These are phyloP conservation scores for Acacia acuminata DNA, from an alignment of 306 rosid genomes.

Conservation along the genomic window DNA sequence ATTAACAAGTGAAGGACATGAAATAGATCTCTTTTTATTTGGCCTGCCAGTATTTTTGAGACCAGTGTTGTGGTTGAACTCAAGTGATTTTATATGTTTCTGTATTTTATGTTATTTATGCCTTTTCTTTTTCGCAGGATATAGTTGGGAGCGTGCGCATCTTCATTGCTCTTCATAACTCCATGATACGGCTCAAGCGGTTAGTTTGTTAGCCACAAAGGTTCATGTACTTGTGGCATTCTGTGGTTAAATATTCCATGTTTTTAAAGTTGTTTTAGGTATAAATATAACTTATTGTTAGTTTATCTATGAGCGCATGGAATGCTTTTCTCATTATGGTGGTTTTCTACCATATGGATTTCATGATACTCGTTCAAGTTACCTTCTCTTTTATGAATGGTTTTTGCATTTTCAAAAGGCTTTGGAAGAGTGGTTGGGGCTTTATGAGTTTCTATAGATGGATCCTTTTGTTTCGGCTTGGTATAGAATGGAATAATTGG, in stretches of 20 bases:
- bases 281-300: not conserved
- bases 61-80: conserved; percentile 14
- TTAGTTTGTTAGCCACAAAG: conserved; percentile 8
- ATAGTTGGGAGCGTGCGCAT: conserved; percentile 66
- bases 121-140: conserved; percentile 55
- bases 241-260: conserved; percentile 21
- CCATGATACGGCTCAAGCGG: conserved; percentile 89
- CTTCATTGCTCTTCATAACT: conserved; percentile 81
- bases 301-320: not conserved
- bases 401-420: not conserved
- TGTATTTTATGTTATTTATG: conserved; percentile 21
- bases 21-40: conserved; percentile 16
- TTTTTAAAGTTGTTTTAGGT: not conserved
- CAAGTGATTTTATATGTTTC: conserved; percentile 25
- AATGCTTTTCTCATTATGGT: not conserved
- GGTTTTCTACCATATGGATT: not conserved
- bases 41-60: conserved; percentile 26
- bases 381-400: not conserved
- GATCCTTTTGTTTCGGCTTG: not conserved
- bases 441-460: not conserved
- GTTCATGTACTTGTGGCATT: not conserved
- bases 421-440: not conserved
- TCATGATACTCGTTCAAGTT: not conserved
- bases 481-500: not conserved
- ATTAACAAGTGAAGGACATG: not conserved